Conservation (phyloP, 208 protist genomes). For the Leptomonas seymouri region DNA sequence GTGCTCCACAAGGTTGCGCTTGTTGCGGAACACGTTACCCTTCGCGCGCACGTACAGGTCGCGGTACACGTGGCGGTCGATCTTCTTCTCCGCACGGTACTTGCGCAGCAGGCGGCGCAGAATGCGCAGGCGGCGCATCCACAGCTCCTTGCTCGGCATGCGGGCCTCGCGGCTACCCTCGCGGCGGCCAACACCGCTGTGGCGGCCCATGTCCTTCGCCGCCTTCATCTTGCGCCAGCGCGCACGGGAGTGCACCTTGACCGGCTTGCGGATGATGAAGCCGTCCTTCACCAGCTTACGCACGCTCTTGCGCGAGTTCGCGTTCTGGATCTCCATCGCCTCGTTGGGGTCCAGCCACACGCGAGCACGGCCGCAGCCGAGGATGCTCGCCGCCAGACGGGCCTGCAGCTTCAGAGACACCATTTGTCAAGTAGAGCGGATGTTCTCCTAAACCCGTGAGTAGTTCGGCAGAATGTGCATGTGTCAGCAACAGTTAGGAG, state of each 20-base stretch:
- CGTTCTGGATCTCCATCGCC: constrained; percentile 96
- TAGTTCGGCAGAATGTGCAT: too few species aligned
- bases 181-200: constrained; percentile 96
- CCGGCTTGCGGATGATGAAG: constrained; percentile 97
- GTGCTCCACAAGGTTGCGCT: constrained; percentile 98
- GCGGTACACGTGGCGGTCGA: constrained; percentile 98
- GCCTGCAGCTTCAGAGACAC: constrained; percentile 96
- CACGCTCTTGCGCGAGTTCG: constrained; percentile 97
- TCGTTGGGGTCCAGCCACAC: constrained; percentile 99
- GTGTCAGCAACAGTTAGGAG: too few species aligned
- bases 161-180: constrained; percentile 97
- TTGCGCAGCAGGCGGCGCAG: constrained; percentile 97
- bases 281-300: constrained; percentile 98
- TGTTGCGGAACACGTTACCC: constrained; percentile 99
- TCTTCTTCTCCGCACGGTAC: constrained; percentile 98
- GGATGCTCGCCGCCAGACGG: constrained; percentile 97
- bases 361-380: constrained; percentile 97
- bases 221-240: constrained; percentile 88
- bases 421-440: constrained; percentile 41
- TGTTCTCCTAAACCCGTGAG: constrained; percentile 9
- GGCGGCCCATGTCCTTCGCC: constrained; percentile 95
- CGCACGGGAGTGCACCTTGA: constrained; percentile 95
- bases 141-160: constrained; percentile 97
- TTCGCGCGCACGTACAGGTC: constrained; percentile 98
- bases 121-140: constrained; percentile 98